phyloP scores from a whole-genome alignment of 208 protist genomes.

The Wallacemonas rigidus region DNA sequence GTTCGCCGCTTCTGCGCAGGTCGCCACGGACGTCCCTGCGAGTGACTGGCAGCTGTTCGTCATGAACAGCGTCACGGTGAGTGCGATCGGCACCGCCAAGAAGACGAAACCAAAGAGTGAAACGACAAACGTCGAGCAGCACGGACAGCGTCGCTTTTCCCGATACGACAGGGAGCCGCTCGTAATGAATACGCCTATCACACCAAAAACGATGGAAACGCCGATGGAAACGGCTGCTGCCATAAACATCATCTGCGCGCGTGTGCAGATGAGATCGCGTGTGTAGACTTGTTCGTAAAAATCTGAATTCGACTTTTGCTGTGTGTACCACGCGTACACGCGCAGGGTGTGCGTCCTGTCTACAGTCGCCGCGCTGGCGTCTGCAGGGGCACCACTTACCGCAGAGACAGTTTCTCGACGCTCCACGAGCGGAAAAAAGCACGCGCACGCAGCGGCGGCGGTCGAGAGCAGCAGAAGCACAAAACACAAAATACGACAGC shows the following conservation, averaged over 20 bases:
- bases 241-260: slow-evolving; percentile 16
- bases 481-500: slow-evolving; percentile 17
- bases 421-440: slow-evolving; percentile 17
- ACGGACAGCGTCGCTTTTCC: slow-evolving; percentile 11
- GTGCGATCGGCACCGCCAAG: slow-evolving; percentile 10
- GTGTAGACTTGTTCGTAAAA: slow-evolving; percentile 17
- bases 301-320: slow-evolving; percentile 8
- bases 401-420: neutral
- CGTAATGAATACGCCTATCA: slow-evolving; percentile 18
- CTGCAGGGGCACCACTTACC: neutral
- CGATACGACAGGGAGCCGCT: slow-evolving; percentile 2
- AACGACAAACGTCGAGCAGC: slow-evolving; percentile 21
- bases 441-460: slow-evolving; percentile 14
- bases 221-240: slow-evolving; percentile 7
- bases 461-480: slow-evolving; percentile 18
- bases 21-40: neutral
- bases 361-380: neutral
- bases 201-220: slow-evolving; percentile 12
- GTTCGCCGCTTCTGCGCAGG: neutral
- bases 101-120: slow-evolving; percentile 21
- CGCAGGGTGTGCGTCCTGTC: neutral
- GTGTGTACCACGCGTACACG: slow-evolving; percentile 17
- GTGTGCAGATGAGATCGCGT: slow-evolving; percentile 2
- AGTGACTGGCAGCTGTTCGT: slow-evolving; percentile 20
- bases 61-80: slow-evolving; percentile 7